Evolutionary conservation across 1,139 yeast species (phyloP).

Genomic region (Meyerozyma carpophila): DNA sequence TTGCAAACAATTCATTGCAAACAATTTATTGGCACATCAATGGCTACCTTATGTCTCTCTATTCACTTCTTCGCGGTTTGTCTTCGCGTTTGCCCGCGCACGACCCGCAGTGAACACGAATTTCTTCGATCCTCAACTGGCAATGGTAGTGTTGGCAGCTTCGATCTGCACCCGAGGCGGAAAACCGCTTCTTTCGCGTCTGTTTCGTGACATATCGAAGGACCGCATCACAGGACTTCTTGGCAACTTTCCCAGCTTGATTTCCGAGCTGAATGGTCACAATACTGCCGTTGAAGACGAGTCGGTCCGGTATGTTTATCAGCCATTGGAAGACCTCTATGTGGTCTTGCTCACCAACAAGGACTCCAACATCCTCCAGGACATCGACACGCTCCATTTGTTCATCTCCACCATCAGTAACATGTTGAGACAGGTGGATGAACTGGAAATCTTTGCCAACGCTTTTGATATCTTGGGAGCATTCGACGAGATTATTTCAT

Average conservation of each 20-base stretch:
- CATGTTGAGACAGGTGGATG: conserved; percentile 69
- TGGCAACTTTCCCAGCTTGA: conserved; percentile 80
- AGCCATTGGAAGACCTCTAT: conserved; percentile 91
- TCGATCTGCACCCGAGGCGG: conserved; percentile 95
- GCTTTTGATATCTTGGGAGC: conserved; percentile 89
- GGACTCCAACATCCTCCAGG: conserved; percentile 89
- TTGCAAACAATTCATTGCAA: too few species aligned
- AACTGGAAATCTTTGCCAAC: conserved; percentile 74
- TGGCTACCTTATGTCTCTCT: too few species aligned
- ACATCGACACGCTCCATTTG: conserved; percentile 84
- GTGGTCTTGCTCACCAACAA: conserved; percentile 88
- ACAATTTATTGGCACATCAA: too few species aligned
- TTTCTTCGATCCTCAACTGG: conserved; percentile 1
- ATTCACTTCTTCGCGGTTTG: too few species aligned
- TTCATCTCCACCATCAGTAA: conserved; percentile 80
- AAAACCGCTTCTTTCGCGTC: conserved; percentile 88
- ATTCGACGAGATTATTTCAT: conserved; percentile 85
- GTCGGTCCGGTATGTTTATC: conserved; percentile 88
- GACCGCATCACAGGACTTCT: conserved; percentile 84
- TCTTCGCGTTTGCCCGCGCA: not conserved
- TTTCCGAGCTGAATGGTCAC: conserved; percentile 68
- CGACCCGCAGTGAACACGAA: conserved; percentile 9
- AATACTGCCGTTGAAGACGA: conserved; percentile 96
- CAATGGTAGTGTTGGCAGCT: conserved; percentile 67
- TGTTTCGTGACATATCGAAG: conserved; percentile 78